A percentile compares a stretch with the other conserved stretches of the same genome.
phyloP scores from a whole-genome alignment of 768 basidiomycete species.

The Termitomyces sp. region DNA sequence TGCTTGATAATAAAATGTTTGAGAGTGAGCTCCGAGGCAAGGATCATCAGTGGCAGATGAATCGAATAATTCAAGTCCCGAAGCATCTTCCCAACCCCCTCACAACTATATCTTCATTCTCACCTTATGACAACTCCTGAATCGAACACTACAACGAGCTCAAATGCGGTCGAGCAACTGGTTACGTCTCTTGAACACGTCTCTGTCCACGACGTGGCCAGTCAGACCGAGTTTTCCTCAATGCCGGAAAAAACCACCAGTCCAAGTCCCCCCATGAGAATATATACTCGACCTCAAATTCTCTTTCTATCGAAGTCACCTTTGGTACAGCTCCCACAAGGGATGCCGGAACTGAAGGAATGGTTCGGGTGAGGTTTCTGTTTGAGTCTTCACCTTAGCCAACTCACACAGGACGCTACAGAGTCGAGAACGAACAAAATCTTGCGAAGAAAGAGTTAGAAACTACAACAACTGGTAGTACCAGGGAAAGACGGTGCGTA shows the following conservation, averaged over 20 bases:
- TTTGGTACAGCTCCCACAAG: slow-evolving; percentile 59
- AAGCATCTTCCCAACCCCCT: slow-evolving; percentile 16
- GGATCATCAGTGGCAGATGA: slow-evolving; percentile 13
- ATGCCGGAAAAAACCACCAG: slow-evolving; percentile 23
- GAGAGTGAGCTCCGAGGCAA: slow-evolving; percentile 36
- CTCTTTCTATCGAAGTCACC: slow-evolving; percentile 71
- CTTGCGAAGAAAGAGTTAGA: slow-evolving; percentile 69
- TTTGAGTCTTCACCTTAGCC: slow-evolving; percentile 9
- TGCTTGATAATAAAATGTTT: slow-evolving; percentile 73
- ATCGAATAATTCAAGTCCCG: slow-evolving; percentile 33
- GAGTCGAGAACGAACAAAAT: slow-evolving; percentile 58
- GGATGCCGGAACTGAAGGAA: slow-evolving; percentile 78
- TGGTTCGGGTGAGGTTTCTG: slow-evolving; percentile 78
- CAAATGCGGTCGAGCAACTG: slow-evolving; percentile 18
- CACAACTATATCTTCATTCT: slow-evolving; percentile 3
- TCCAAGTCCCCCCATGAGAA: slow-evolving; percentile 42
- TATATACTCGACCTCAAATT: slow-evolving; percentile 67
- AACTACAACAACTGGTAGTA: slow-evolving; percentile 40
- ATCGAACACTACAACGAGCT: slow-evolving; percentile 3
- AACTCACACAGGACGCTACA: slow-evolving; percentile 18
- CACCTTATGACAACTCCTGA: slow-evolving; percentile 13
- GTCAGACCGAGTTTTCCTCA: slow-evolving; percentile 13
- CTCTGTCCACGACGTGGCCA: slow-evolving; percentile 15
- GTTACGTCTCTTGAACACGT: slow-evolving; percentile 26
- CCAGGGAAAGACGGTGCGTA: slow-evolving; percentile 65